These are phyloP conservation scores for Sporothrix brunneoviolacea DNA, from an alignment of 2,329 filamentous ascomycete genomes.

Conservation along the genomic window DNA sequence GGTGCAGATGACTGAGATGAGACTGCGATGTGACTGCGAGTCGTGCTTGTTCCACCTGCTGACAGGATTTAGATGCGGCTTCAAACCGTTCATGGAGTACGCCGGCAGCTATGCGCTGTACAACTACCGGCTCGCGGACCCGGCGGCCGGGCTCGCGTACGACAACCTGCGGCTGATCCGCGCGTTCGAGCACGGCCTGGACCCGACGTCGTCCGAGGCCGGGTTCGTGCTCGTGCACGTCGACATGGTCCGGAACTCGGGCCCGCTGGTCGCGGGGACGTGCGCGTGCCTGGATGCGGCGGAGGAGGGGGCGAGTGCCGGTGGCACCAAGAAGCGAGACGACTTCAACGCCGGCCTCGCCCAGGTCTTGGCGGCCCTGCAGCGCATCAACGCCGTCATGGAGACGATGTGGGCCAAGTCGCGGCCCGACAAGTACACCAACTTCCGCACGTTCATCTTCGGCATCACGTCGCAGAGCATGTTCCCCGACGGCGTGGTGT, in stretches of 20 bases:
- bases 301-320: constrained; percentile 18
- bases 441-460: constrained; percentile 94
- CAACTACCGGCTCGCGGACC: constrained; percentile 58
- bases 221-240: constrained; percentile 95
- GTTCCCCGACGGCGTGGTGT: constrained; percentile 88
- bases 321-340: constrained; percentile 11
- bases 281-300: constrained; percentile 56
- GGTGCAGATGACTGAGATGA: no score
- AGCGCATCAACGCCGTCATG: constrained; percentile 71
- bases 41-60: no score
- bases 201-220: constrained; percentile 81
- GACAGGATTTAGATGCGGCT: no score
- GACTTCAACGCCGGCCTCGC: constrained; percentile 59
- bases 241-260: constrained; percentile 88
- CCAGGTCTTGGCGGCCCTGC: constrained; percentile 56
- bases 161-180: constrained; percentile 75
- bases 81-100: constrained; percentile 91
- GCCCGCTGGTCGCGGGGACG: constrained; percentile 66
- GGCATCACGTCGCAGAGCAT: constrained; percentile 89
- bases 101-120: constrained; percentile 62
- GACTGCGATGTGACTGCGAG: no score
- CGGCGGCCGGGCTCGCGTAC: constrained; percentile 50
- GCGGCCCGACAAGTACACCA: constrained; percentile 75
- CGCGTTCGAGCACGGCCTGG: constrained; percentile 83
- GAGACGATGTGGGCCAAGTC: constrained; percentile 86